Conservation (phyloP, 495 filamentous ascomycete species). For the Letharia columbiana region DNA sequence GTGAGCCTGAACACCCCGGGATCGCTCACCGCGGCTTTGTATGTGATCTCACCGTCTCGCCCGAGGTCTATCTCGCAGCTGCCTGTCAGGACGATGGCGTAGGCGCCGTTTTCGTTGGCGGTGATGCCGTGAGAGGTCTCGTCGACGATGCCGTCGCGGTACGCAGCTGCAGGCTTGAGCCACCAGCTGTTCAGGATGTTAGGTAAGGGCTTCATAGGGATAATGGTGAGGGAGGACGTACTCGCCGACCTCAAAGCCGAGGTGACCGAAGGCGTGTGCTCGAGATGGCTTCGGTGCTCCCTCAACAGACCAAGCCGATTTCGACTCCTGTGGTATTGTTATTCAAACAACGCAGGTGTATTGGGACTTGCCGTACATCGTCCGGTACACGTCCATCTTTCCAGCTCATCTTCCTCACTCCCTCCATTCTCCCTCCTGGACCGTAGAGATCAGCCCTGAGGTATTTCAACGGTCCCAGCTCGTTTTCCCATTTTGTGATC, state of each 20-base stretch:
- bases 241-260: slow-evolving; percentile 19
- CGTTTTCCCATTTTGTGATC: slow-evolving; percentile 22
- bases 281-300: slow-evolving; percentile 2
- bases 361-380: not conserved
- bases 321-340: not conserved
- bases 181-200: slow-evolving; percentile 20
- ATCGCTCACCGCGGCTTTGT: slow-evolving; percentile 10
- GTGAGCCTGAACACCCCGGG: slow-evolving; percentile 19
- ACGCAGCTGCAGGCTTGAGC: slow-evolving; percentile 24
- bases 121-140: slow-evolving; percentile 20
- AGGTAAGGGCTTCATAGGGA: not conserved
- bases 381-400: slow-evolving; percentile 3
- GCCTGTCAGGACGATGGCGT: slow-evolving; percentile 20
- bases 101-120: slow-evolving; percentile 17
- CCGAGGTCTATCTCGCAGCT: slow-evolving; percentile 7
- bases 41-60: slow-evolving; percentile 6
- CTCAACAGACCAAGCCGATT: slow-evolving; percentile 18
- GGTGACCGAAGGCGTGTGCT: slow-evolving; percentile 15
- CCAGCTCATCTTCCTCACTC: slow-evolving; percentile 11
- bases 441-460: slow-evolving; percentile 24
- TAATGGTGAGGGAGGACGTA: not conserved
- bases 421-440: slow-evolving; percentile 21
- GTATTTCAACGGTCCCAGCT: slow-evolving; percentile 18
- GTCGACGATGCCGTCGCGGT: slow-evolving; percentile 21
- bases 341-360: not conserved